Conservation (phyloP, 176 grass and related monocot species). For the Avena eriantha region DNA sequence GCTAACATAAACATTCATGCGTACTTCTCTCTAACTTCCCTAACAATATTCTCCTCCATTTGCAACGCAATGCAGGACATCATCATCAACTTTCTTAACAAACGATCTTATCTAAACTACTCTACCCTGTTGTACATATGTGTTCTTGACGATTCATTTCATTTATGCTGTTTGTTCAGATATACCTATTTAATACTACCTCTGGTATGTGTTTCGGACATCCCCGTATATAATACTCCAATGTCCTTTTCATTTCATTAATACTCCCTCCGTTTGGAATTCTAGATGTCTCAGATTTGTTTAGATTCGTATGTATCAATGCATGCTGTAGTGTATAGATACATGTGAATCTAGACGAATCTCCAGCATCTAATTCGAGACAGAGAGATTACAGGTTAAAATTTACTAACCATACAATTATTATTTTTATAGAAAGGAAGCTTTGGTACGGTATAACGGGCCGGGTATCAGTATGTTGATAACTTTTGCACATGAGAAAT, state of each 20-base stretch:
- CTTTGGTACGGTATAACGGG: neutral
- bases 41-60: constrained; percentile 53
- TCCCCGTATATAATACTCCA: neutral
- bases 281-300: too few relatives aligned
- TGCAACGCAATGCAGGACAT: neutral
- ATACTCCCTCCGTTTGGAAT: too few relatives aligned
- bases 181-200: neutral
- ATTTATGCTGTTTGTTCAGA: constrained; percentile 14
- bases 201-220: neutral
- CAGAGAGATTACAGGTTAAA: too few relatives aligned
- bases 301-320: too few relatives aligned
- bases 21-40: constrained; percentile 55
- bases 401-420: too few relatives aligned
- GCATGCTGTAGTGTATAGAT: too few relatives aligned
- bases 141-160: constrained; percentile 22
- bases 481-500: neutral
- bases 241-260: constrained; percentile 10
- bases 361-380: too few relatives aligned
- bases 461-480: neutral
- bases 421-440: too few relatives aligned
- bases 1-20: constrained; percentile 3
- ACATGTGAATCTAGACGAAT: too few relatives aligned
- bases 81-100: constrained; percentile 13
- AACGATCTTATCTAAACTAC: constrained; percentile 29
- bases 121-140: neutral